phyloP scores from a whole-genome alignment of 352 stramenopile species.

The Phytophthora sojae region DNA sequence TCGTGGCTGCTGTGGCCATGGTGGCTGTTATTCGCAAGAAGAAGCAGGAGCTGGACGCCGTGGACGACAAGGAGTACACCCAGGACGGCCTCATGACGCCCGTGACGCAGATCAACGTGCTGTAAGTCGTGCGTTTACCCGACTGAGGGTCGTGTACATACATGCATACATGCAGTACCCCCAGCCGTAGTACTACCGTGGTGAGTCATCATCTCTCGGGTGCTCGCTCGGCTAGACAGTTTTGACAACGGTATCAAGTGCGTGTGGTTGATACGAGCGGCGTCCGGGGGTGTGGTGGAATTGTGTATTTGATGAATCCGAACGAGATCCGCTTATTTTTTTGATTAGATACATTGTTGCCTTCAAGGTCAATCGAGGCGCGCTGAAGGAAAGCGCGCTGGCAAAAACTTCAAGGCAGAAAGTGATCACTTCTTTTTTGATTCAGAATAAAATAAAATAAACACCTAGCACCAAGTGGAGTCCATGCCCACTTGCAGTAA shows the following conservation, averaged over 20 bases:
- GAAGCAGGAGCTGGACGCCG: conserved; percentile 58
- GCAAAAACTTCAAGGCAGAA: conserved; percentile 16
- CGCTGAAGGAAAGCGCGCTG: not conserved
- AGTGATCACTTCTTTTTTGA: conserved; percentile 17
- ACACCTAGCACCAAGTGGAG: conserved; percentile 22
- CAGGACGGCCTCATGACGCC: conserved; percentile 50
- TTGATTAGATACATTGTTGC: not conserved
- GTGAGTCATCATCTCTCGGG: conserved; percentile 18
- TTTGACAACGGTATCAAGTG: conserved; percentile 40
- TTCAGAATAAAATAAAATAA: conserved; percentile 37
- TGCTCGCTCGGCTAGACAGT: conserved; percentile 27
- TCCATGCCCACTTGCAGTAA: conserved; percentile 14
- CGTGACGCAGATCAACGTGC: conserved; percentile 53
- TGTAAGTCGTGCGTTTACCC: conserved; percentile 34
- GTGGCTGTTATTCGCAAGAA: conserved; percentile 62
- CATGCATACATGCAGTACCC: conserved; percentile 1
- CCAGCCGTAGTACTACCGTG: conserved; percentile 14
- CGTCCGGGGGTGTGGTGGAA: conserved; percentile 12
- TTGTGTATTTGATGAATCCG: conserved; percentile 30
- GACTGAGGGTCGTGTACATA: conserved; percentile 16
- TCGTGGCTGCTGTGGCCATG: conserved; percentile 39
- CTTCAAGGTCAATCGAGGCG: conserved; percentile 12
- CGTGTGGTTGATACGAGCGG: conserved; percentile 25
- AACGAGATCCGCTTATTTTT: conserved; percentile 26
- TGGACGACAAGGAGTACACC: conserved; percentile 39